Evolutionary conservation across 257 asterid species (phyloP), one percentile per base, ranked within the genome.

Genomic region (Rhazya stricta): DNA sequence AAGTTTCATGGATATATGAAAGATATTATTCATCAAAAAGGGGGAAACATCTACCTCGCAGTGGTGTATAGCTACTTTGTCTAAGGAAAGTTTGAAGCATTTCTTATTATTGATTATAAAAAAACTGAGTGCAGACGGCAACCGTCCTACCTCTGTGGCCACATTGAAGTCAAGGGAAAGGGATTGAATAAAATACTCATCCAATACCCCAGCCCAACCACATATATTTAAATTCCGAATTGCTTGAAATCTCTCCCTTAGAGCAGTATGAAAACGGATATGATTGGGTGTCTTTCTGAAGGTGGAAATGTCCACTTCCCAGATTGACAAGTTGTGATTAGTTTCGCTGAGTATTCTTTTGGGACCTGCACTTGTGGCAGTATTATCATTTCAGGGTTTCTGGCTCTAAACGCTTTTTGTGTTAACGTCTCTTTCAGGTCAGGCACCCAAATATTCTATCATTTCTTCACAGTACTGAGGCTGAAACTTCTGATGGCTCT

Each of bases 381-480:
- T n/a, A 6, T n/a, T 65, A 65, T 19, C 42, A 29, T 2, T 58
- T 43, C 51, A 56, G 46, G 51, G 56, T 48, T 37, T 71, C 42
- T 30, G 39, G 69, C 46, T 57, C 84, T 85, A 76, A 79, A 68
- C 73, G 71, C 54, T 79, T 71, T 84, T 45, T 74, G 41, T 10
- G 54, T 42, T 74, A 34, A 61, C 53, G 74, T 74, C 74, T 77
- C 79, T 80, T 88, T 76, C 98, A 94, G 99, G 99, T 92, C 79
- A 89, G 99, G 78, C 99, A 94, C 86, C 99, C 99, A 62, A 94
- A 94, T 87, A 94, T 94, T 79, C 78, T 94, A 83, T 94, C 98
- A 76, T 94, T 94, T 85, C 85, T 94, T 80, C 93, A 92, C 89
- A 92, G 99, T 77, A 90, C 98, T 9, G 99, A 94, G 87, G 90